These are phyloP conservation scores for Glycine tomentella DNA, from an alignment of 306 rosid genomes.

Conservation along the genomic window DNA sequence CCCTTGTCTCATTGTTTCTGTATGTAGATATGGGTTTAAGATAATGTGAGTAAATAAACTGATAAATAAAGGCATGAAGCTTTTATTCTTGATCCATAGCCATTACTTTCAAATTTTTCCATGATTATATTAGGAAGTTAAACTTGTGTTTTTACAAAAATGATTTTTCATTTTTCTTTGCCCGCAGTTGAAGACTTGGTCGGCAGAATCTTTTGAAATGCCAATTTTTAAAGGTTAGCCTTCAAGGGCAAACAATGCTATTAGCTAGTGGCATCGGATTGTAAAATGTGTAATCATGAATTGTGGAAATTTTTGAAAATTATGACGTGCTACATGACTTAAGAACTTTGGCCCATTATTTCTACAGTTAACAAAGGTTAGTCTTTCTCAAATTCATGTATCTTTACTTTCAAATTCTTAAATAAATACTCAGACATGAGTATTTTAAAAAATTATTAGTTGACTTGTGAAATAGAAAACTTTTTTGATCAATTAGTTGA, in stretches of 20 bases:
- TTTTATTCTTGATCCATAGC: not conserved
- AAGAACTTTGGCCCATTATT: not conserved
- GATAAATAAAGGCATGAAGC: not conserved
- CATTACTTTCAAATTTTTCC: not conserved
- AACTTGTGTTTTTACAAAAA: no score
- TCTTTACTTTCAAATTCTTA: no score
- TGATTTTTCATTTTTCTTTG: not conserved
- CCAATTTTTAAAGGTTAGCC: no score
- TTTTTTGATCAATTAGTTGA: no score
- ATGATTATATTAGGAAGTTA: not conserved
- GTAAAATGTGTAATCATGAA: not conserved
- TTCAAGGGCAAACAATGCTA: not conserved
- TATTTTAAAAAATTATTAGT: no score
- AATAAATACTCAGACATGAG: no score
- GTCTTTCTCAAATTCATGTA: not conserved
- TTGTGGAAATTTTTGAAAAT: not conserved
- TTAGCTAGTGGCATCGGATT: not conserved
- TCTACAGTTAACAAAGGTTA: not conserved
- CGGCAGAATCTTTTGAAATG: not conserved
- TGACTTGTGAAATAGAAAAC: no score
- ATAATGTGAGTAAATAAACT: not conserved
- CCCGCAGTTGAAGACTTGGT: not conserved
- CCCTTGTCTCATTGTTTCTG: not conserved
- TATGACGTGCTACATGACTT: not conserved
- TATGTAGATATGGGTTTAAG: not conserved